Conservation (phyloP, 345 rosid genomes). For the Nasturtium officinale region DNA sequence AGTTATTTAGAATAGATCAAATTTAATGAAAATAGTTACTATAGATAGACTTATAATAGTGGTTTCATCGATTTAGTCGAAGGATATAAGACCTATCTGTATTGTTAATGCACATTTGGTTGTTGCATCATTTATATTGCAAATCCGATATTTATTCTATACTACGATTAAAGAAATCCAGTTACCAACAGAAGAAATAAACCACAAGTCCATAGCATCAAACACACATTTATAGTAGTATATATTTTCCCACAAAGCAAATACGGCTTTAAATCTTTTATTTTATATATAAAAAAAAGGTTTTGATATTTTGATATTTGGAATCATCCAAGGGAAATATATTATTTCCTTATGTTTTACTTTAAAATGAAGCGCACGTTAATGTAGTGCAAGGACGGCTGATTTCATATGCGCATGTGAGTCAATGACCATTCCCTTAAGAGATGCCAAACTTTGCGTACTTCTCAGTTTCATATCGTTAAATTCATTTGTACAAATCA, state of each 20-base stretch:
- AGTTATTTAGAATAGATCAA: not conserved
- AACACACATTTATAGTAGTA: not conserved
- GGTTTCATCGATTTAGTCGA: not conserved
- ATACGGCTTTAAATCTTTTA: not conserved
- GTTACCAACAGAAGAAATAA: conserved; percentile 12
- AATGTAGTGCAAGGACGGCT: conserved; percentile 43
- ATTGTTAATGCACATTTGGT: conserved; percentile 4
- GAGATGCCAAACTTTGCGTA: conserved; percentile 50
- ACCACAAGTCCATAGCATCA: not conserved
- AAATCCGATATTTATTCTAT: not conserved
- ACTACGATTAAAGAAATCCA: conserved; percentile 18
- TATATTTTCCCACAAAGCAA: not conserved
- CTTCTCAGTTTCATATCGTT: conserved; percentile 29
- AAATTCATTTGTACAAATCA: not conserved
- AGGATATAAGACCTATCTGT: not conserved
- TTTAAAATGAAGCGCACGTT: conserved; percentile 53
- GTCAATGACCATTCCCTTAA: conserved; percentile 48
- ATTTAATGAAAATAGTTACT: not conserved
- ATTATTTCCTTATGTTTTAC: conserved; percentile 11
- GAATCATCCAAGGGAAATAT: conserved; percentile 10
- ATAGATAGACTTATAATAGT: not conserved
- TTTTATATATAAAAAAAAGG: not conserved
- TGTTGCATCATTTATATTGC: not conserved
- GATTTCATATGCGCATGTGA: conserved; percentile 55
- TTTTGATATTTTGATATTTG: not conserved